These are phyloP conservation scores for Sutorius eximius DNA, from an alignment of 1,284 basidiomycete species.

Conservation along the genomic window DNA sequence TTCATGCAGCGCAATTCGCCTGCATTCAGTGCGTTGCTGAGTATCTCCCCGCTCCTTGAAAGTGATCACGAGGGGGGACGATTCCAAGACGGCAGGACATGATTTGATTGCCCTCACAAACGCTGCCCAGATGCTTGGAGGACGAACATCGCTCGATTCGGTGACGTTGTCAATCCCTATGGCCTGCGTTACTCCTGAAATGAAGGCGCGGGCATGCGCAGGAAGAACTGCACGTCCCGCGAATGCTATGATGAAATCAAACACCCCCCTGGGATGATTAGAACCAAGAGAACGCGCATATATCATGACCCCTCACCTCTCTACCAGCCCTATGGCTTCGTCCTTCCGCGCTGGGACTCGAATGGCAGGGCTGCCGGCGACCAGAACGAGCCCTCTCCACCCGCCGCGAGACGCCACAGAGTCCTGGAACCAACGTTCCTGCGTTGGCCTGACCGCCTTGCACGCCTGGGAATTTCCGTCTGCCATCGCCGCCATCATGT, in stretches of 20 bases:
- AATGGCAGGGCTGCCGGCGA: neutral
- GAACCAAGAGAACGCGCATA: too few species aligned
- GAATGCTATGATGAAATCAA: neutral
- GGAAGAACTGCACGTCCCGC: neutral
- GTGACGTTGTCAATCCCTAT: neutral
- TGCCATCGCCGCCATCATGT: neutral
- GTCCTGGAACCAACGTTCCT: neutral
- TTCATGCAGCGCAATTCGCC: neutral
- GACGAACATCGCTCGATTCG: neutral
- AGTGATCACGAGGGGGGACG: neutral
- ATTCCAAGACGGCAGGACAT: neutral
- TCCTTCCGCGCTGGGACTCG: neutral
- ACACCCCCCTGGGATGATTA: neutral
- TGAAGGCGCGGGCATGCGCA: neutral
- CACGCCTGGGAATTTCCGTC: neutral
- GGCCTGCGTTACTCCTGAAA: neutral
- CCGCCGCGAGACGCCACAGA: accelerated
- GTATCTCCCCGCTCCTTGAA: neutral
- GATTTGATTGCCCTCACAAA: neutral
- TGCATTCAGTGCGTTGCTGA: too few species aligned
- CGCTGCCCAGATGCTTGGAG: neutral
- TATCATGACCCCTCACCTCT: too few species aligned
- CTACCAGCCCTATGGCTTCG: neutral
- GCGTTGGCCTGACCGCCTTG: neutral
- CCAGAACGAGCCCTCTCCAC: neutral